phyloP scores from a whole-genome alignment of 495 filamentous ascomycete species.

The Entonaema liquescens region DNA sequence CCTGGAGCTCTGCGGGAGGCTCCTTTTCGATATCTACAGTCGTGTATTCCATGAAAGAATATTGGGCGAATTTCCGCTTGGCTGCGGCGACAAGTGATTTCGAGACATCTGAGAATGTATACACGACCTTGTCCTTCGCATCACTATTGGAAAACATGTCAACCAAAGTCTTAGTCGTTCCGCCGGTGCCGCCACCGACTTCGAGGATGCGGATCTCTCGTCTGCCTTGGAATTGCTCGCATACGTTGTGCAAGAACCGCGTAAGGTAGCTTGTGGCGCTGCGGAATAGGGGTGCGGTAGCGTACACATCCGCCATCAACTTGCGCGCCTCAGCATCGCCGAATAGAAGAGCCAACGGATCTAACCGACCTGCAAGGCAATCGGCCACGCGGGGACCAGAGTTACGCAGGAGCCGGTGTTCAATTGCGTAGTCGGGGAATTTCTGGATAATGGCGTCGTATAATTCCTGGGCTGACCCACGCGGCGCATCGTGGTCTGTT shows the following conservation, averaged over 20 bases:
- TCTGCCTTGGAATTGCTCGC: conserved; percentile 12
- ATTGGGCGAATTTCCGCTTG: conserved; percentile 43
- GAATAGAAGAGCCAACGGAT: conserved; percentile 49
- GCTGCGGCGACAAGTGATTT: conserved; percentile 52
- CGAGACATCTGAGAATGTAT: conserved; percentile 57
- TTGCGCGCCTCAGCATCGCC: conserved; percentile 40
- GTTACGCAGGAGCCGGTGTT: conserved; percentile 42
- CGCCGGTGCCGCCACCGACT: conserved; percentile 44
- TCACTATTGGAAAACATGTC: conserved; percentile 20
- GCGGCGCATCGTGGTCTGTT: background rate
- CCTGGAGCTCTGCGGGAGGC: conserved; percentile 25
- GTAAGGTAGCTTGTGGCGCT: conserved; percentile 41
- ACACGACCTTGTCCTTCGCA: conserved; percentile 38
- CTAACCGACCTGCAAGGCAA: conserved; percentile 47
- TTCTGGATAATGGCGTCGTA: conserved; percentile 10
- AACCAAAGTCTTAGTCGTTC: conserved; percentile 33
- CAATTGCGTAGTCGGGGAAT: conserved; percentile 43
- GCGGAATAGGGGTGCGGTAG: conserved; percentile 43
- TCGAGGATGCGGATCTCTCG: conserved; percentile 47
- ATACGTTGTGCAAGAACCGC: conserved; percentile 31
- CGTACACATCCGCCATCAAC: conserved; percentile 45
- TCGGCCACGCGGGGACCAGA: conserved; percentile 46
- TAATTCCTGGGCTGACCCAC: background rate
- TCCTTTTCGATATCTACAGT: conserved; percentile 48
- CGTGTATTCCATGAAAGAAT: conserved; percentile 44